Evolutionary conservation across 2,329 filamentous ascomycete genomes (phyloP), one percentile per base, ranked within the genome.

Genomic region (Fusarium setosum): DNA sequence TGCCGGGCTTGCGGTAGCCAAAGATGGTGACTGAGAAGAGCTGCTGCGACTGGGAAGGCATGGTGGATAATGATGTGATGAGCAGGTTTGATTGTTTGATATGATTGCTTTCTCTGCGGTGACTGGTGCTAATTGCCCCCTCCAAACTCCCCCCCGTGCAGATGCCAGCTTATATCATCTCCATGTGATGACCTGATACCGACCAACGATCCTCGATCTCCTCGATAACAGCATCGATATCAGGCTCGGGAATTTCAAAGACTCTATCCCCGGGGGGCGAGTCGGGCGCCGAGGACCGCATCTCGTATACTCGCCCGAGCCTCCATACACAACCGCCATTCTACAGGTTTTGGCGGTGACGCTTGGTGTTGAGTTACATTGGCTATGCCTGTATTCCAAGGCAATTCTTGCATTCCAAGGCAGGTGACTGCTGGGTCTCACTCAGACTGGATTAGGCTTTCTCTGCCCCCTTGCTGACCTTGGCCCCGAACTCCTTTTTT

Each of bases 11-110:
- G 15, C 65, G 61, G 26, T 67, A 70, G n/a, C 65, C 69, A 42
- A 67, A 67, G n/a, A 71, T 71, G 12, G 67, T 71, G 1, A 71
- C 44, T 3, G 61, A 59, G 7, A 70, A 68, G 31, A 62, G 59
- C 13, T 49, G 64, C 12, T 67, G 53, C 4, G 45, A 23, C 26
- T 45, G 56, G 23, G 9, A 40, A 8, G 49, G 6, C 61, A 67
- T 67, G 23, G 1, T 26, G 12, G 6, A 9, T n/a, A n/a, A n/a
- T 35, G 26, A 18, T 54, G 7, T 23, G 23, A 26, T 18, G 23
- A 26, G 18, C 11, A 5, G 31, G 29, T n/a, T n/a, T n/a, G n/a
- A n/a, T n/a, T n/a, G n/a, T n/a, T n/a, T n/a, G n/a, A n/a, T n/a
- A n/a, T n/a, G n/a, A n/a, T n/a, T n/a, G n/a, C n/a, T n/a, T n/a